Conservation (phyloP, 1,284 basidiomycete genomes). For the Ustilago curta region DNA sequence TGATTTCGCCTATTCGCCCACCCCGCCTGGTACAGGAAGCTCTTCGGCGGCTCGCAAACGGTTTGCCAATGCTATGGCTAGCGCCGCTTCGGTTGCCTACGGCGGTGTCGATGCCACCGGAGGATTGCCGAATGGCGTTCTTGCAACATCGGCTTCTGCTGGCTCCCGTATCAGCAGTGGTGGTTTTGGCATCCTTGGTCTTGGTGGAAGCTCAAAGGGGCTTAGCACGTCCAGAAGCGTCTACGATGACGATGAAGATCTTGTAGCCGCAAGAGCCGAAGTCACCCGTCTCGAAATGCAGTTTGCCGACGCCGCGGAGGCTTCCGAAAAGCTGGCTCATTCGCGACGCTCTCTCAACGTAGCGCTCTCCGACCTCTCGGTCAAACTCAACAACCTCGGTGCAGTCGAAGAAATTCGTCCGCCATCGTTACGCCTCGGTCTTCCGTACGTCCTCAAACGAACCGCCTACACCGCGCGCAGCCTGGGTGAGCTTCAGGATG, state of each 20-base stretch:
- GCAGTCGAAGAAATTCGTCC: conserved; percentile 51
- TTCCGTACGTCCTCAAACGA: conserved; percentile 44
- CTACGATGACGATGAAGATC: conserved; percentile 60
- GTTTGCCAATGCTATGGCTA: conserved; percentile 53
- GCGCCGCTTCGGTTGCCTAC: conserved; percentile 48
- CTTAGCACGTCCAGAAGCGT: conserved; percentile 53
- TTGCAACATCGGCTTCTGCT: conserved; percentile 51
- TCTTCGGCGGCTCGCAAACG: conserved; percentile 52
- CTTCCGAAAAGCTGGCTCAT: conserved; percentile 48
- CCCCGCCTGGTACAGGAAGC: conserved; percentile 46
- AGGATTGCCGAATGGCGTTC: conserved; percentile 52
- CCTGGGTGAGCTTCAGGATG: conserved; percentile 45
- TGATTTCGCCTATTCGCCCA: conserved; percentile 62
- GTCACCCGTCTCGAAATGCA: conserved; percentile 64
- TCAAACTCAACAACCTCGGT: conserved; percentile 49
- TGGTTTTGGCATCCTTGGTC: conserved; percentile 44
- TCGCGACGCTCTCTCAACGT: conserved; percentile 35
- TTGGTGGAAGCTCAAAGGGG: conserved; percentile 43
- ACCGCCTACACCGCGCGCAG: conserved; percentile 38
- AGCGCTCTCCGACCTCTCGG: conserved; percentile 31
- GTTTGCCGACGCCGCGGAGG: conserved; percentile 56
- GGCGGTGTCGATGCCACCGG: conserved; percentile 48
- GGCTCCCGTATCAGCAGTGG: conserved; percentile 32
- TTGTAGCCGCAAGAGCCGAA: conserved; percentile 58
- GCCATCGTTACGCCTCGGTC: conserved; percentile 35